Evolutionary conservation across 495 filamentous ascomycete species (phyloP), one percentile per base, ranked within the genome.

Genomic region (Penicillium subrubescens): DNA sequence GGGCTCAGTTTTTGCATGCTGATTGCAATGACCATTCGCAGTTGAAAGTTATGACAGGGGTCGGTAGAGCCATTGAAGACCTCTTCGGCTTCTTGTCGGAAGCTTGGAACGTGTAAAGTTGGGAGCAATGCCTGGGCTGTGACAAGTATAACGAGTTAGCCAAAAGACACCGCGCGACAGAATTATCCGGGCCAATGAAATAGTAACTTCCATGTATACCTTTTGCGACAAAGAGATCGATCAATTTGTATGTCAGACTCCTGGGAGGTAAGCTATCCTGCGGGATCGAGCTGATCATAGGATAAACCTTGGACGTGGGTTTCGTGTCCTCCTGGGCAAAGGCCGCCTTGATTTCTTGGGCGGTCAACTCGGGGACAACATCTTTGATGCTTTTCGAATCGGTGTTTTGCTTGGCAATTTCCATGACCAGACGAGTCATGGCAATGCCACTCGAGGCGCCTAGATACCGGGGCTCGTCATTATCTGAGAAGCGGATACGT

Each of bases 391-490:
- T 90, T 73, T 90, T 91, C 3, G 90, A 87, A 62, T 92, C 89
- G 34, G 90, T 93, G 64, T 91, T 92, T 62, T 90, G 88, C 71
- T 94, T 98, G 51, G 94, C 94, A 69, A 96, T 87, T 72, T 97
- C 93, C 88, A 98, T 96, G 31, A 98, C 90, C 68, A 97, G 79
- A 37, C 94, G 87, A 19, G 93, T 94, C 78, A 98, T 94, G 64
- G 92, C 92, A 72, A 96, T 94, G 63, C 94, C 94, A 73, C 94
- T 97, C 12, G 92, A 94, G 12, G 94, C 88, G 0, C 94, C 94
- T 14, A 98, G 82, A 69, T 93, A 98, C 62, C 93, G 89, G 12
- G 92, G 86, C 73, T 95, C 93, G 67, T 95, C 91, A 51, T 88
- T 87, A 63, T 93, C 89, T 60, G 88, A 85, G 53, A 97, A 87